Conservation (phyloP, 306 rosid species). For the Hippophae gyantsensis region DNA sequence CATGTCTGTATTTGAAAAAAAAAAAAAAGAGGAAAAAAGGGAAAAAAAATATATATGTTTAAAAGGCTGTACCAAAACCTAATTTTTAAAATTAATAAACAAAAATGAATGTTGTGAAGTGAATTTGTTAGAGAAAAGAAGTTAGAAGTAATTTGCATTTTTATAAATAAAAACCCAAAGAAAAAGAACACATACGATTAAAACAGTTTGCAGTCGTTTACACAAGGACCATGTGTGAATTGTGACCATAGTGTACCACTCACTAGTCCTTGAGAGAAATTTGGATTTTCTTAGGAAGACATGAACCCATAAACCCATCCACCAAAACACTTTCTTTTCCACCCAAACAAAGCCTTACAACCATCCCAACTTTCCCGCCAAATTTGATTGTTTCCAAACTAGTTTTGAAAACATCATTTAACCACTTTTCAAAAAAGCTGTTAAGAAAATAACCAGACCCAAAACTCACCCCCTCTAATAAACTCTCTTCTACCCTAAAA, state of each 20-base stretch:
- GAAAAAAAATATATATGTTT: too few relatives aligned
- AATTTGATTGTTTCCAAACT: conserved; percentile 46
- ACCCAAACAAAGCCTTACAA: conserved; percentile 75
- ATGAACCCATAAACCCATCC: conserved; percentile 66
- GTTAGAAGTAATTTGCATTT: too few relatives aligned
- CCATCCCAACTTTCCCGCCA: conserved; percentile 62
- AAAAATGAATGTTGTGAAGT: too few relatives aligned
- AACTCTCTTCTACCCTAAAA: conserved; percentile 64
- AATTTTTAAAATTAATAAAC: too few relatives aligned
- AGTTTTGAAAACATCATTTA: conserved; percentile 61
- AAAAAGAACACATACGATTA: too few relatives aligned
- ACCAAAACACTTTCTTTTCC: conserved; percentile 41
- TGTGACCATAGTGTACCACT: conserved; percentile 3
- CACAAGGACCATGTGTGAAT: too few relatives aligned
- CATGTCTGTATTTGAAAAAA: too few relatives aligned
- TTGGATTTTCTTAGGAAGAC: conserved; percentile 66
- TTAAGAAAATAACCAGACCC: conserved; percentile 68
- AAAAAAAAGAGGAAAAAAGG: too few relatives aligned
- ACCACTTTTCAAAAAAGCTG: conserved; percentile 87
- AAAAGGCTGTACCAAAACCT: too few relatives aligned
- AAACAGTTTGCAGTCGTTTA: too few relatives aligned
- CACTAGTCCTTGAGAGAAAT: conserved; percentile 54
- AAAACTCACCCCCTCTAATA: conserved; percentile 47
- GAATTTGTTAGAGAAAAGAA: too few relatives aligned
- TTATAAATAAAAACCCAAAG: too few relatives aligned